Evolutionary conservation across 164 flowering plant species (phyloP).

Genomic region (Berberis thunbergii): DNA sequence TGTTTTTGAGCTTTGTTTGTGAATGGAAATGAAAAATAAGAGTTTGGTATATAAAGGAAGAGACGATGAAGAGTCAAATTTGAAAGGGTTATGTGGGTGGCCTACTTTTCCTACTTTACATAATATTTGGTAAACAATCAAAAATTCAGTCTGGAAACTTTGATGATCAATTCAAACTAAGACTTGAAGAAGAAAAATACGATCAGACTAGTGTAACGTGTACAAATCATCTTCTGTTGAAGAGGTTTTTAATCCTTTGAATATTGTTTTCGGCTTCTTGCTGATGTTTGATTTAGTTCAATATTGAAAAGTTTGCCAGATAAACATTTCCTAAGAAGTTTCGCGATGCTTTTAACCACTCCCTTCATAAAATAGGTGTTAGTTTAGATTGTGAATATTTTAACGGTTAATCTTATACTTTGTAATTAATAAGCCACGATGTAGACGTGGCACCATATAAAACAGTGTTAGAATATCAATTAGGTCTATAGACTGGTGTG

Average conservation of each 20-base stretch:
- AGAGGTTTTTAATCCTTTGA: background rate
- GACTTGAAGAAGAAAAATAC: background rate
- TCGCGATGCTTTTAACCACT: too few relatives aligned
- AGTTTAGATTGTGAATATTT: too few relatives aligned
- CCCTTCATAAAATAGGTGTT: too few relatives aligned
- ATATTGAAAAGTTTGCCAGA: background rate
- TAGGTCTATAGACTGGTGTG: too few relatives aligned
- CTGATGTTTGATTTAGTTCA: background rate
- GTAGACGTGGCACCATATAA: too few relatives aligned
- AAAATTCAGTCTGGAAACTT: background rate
- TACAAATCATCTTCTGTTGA: background rate
- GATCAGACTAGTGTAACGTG: background rate
- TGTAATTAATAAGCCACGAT: too few relatives aligned
- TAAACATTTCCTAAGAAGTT: too few relatives aligned
- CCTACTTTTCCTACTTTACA: slow-evolving; percentile 14
- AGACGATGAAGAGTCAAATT: slow-evolving; percentile 2
- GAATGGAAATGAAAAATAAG: slow-evolving; percentile 1
- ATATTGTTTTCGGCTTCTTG: background rate
- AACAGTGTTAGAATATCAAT: too few relatives aligned
- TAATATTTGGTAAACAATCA: slow-evolving; percentile 10
- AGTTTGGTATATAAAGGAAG: slow-evolving; percentile 7
- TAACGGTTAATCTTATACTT: too few relatives aligned
- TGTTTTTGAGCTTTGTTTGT: slow-evolving; percentile 1
- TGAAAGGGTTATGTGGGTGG: background rate
- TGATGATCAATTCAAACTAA: background rate